These are phyloP conservation scores for Celoporthe dispersa DNA, from an alignment of 2,329 filamentous ascomycete species.

Conservation along the genomic window DNA sequence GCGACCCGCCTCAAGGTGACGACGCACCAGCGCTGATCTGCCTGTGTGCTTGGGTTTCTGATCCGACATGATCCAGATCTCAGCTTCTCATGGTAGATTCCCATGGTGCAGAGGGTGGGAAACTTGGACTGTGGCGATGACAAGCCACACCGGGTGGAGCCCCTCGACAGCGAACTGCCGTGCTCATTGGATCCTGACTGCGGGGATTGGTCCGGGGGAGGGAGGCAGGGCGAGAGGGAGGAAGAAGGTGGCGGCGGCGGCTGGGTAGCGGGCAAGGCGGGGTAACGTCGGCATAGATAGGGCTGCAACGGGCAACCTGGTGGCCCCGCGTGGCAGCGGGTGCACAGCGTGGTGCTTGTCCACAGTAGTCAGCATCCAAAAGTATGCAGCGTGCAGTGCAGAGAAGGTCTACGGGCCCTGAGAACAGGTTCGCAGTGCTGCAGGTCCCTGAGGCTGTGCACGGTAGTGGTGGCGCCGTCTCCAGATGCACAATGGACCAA, in stretches of 20 bases:
- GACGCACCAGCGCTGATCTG: background rate
- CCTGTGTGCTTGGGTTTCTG: background rate
- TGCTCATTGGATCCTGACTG: background rate
- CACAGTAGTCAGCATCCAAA: background rate
- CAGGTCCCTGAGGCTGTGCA: background rate
- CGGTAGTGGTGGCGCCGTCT: background rate
- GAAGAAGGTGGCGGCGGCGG: background rate
- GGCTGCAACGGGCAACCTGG: background rate
- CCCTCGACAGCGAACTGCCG: background rate
- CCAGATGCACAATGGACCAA: background rate
- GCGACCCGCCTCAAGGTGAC: background rate
- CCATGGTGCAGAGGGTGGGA: background rate
- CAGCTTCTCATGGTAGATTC: background rate
- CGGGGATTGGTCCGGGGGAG: background rate
- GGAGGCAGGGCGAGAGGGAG: background rate
- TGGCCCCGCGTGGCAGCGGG: background rate
- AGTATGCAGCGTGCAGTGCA: background rate
- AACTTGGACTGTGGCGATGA: constrained; percentile 10
- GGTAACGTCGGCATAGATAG: background rate
- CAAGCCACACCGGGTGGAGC: constrained; percentile 5
- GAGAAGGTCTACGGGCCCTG: background rate
- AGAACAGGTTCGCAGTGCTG: background rate
- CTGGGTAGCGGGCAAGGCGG: background rate
- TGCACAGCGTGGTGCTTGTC: background rate
- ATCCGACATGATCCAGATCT: background rate